Evolutionary conservation across 2,329 filamentous ascomycete genomes (phyloP).

Genomic region (Fusarium sp.): DNA sequence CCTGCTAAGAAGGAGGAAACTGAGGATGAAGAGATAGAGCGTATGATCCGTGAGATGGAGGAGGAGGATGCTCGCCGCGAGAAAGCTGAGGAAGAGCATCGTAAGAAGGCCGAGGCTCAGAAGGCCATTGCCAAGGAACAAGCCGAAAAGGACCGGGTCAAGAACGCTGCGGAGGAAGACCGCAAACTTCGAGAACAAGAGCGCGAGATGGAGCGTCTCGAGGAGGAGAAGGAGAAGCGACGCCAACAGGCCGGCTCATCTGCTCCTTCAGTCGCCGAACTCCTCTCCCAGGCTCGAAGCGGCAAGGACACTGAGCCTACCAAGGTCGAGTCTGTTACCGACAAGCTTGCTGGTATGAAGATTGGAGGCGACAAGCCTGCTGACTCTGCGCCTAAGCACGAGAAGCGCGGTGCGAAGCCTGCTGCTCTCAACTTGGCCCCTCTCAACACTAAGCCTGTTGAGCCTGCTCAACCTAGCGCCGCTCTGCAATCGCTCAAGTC

Average conservation of each 20-base stretch:
- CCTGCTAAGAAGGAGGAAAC: slow-evolving; percentile 48
- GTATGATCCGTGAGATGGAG: slow-evolving; percentile 70
- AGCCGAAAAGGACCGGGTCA: slow-evolving; percentile 55
- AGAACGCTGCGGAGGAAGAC: slow-evolving; percentile 65
- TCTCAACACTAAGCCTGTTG: slow-evolving; percentile 84
- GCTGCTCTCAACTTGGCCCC: slow-evolving; percentile 85
- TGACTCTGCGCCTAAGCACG: slow-evolving; percentile 57
- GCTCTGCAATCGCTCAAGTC: slow-evolving; percentile 94
- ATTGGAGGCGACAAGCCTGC: slow-evolving; percentile 58
- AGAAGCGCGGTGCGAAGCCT: slow-evolving; percentile 78
- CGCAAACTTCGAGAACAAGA: slow-evolving; percentile 77
- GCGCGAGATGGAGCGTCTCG: slow-evolving; percentile 75
- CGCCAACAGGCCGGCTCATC: slow-evolving; percentile 57
- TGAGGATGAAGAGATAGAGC: slow-evolving; percentile 66
- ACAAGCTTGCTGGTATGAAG: slow-evolving; percentile 63
- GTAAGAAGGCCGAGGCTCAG: slow-evolving; percentile 58
- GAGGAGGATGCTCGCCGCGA: slow-evolving; percentile 42
- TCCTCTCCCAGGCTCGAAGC: slow-evolving; percentile 53
- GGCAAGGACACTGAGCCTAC: slow-evolving; percentile 52
- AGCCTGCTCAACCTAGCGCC: slow-evolving; percentile 91
- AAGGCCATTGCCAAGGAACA: slow-evolving; percentile 60
- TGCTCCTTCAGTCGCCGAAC: slow-evolving; percentile 60
- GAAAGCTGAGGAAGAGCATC: slow-evolving; percentile 48
- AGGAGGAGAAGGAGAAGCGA: slow-evolving; percentile 73
- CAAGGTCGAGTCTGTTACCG: slow-evolving; percentile 52